Evolutionary conservation across 208 protist species (phyloP).

Genomic region (Phytomonas francai): DNA sequence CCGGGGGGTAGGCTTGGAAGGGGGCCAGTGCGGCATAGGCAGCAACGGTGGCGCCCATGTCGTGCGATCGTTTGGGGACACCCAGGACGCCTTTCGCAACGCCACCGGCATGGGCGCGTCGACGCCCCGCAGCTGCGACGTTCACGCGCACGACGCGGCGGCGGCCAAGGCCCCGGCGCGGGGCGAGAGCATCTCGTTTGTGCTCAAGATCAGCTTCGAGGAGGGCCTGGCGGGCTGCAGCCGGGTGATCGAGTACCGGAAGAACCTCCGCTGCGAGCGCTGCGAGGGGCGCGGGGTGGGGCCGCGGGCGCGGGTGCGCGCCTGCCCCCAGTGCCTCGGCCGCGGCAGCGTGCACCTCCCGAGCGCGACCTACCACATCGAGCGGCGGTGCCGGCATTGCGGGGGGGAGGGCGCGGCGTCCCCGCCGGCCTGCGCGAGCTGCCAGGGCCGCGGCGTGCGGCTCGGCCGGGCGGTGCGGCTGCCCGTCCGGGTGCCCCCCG

Average conservation of each 20-base stretch:
- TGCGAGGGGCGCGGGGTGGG: conserved; percentile 42
- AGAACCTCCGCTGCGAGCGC: conserved; percentile 31
- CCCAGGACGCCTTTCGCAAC: conserved; percentile 28
- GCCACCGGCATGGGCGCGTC: conserved; percentile 24
- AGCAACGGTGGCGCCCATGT: conserved; percentile 4
- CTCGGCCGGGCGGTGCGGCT: conserved; percentile 14
- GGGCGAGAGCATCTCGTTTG: conserved; percentile 54
- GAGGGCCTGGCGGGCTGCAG: conserved; percentile 60
- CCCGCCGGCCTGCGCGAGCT: conserved; percentile 44
- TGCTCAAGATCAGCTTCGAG: conserved; percentile 61
- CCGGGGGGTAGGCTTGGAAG: conserved; percentile 8
- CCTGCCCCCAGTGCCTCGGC: conserved; percentile 79
- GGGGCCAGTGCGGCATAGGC: neutral
- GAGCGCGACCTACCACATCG: conserved; percentile 83
- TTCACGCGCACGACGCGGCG: conserved; percentile 30
- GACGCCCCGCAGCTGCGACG: neutral
- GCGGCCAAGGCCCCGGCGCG: conserved; percentile 27
- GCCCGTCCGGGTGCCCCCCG: conserved; percentile 30
- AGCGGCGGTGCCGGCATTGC: conserved; percentile 73
- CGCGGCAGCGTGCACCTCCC: conserved; percentile 54
- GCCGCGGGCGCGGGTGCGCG: conserved; percentile 20
- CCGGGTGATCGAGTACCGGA: conserved; percentile 32
- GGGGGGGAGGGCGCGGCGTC: conserved; percentile 58
- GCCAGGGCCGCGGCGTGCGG: conserved; percentile 51
- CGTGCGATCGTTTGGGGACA: conserved; percentile 33